Base-by-base conservation (phyloP, 208 protist species). In the Wallacemonas sp. region DNA sequence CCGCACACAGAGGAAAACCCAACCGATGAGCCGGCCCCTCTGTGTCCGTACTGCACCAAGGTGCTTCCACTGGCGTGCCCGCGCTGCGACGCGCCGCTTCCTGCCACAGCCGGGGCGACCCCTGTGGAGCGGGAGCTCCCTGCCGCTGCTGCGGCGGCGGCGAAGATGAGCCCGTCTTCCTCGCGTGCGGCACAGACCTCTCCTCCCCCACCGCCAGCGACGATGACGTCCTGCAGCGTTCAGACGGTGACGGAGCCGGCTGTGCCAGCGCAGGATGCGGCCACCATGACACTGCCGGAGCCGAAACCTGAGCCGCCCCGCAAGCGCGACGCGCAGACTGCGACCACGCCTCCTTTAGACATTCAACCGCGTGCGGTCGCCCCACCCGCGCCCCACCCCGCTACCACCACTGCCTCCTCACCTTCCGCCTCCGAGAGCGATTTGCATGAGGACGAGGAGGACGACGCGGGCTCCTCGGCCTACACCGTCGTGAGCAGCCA, bases 401-500 rank as follows among this genome's bases (percentile, higher is more conserved):
- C 44, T 49, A 19, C 44, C 17, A 11, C 44, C 6, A 19, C 22
- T 11, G 17, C 12, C 22, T 19, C 46, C 46, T 19, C 42, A 26
- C 46, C 46, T 19, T 54, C 51, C 15, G 26, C 9, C 5, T 34
- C 24, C 11, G 26, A 33, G n/a, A 2, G 4, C 41, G 51, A 38
- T 26, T 8, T 26, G 24, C 24, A 34, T 6, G 28, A 58, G 51
- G 51, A 58, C 9, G 51, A 58, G 6, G 28, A n/a, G 15, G 28
- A 5, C 15, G 51, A 58, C 28, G 51, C 33, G n/a, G 31, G n/a
- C 24, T 58, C 51, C 12, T 41, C 28, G 17, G 51, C 51, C 28
- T 58, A 58, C 51, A 58, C 51, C n/a, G 51, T 58, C 30, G 31
- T 58, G 30, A 58, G 51, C 51, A 58, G 51, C 51, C 51, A 58